Evolutionary conservation across 148 eudicot species (phyloP), one percentile per base, ranked within the genome.

Genomic region (Drosera capensis): DNA sequence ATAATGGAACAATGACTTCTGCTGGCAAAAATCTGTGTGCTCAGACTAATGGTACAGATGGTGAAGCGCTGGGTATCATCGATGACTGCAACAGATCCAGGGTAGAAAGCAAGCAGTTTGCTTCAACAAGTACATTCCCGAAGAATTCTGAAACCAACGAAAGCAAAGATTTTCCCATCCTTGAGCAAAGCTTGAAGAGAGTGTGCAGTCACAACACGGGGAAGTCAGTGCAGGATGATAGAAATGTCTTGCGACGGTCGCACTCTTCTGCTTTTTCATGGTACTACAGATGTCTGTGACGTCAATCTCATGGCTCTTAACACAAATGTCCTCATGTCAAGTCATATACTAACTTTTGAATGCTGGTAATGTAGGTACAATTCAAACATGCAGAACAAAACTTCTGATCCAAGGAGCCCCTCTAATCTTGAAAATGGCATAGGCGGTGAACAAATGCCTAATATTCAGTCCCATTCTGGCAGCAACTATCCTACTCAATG

Each of bases 181-280:
- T 47, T 29, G 71, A 57, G 46, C 67, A 44, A 49, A 51, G 64
- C 45, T 28, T 64, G 51, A 72, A 72, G 62, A 60, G 73, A 54
- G 40, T 50, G 30, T 54, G 75, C 41, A 68, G 48, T 24, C 52
- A 49, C 34, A 64, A 61, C 21, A 46, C 20, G 23, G 68, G 58
- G 24, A 61, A 60, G 19, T 20, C 52, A 15, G 21, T 48, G 19
- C 71, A 68, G 46, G 71, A 64, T 26, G 67, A 68, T 8, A 49
- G 70, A 29, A 60, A 56, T 55, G 64, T 68, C 28, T 49, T 64
- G 51, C 49, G 67, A 20, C 64, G 56, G 39, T 72, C 73, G 40
- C 70, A 57, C 52, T 65, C 60, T 48, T 72, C 78, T 29, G 78
- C 78, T 45, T 72, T 72, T 58, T 56, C 78, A 2, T 64, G 73